Evolutionary conservation across 495 filamentous ascomycete species (phyloP).

Genomic region (Lasiosphaeris hirsuta): DNA sequence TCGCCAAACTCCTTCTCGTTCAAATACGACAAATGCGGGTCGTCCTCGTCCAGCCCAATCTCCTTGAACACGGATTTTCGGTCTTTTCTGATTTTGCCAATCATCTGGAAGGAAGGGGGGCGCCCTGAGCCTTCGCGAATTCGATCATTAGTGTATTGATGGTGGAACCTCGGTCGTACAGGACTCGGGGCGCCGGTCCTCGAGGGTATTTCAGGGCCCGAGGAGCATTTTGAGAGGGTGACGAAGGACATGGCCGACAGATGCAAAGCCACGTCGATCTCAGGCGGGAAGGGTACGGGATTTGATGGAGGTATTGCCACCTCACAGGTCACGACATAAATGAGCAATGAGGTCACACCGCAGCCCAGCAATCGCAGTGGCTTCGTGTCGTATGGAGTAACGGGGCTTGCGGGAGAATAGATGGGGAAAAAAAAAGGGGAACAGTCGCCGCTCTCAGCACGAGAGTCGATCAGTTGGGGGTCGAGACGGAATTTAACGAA

Average conservation of each 20-base stretch:
- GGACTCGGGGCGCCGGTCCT: constrained; percentile 2
- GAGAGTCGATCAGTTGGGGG: too few relatives aligned
- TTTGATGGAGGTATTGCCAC: constrained; percentile 16
- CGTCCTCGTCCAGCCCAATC: constrained; percentile 40
- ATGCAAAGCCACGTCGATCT: neutral
- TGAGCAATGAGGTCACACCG: constrained; percentile 24
- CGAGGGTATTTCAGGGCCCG: constrained; percentile 21
- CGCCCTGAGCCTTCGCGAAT: constrained; percentile 39
- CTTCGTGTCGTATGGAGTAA: neutral
- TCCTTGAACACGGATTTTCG: constrained; percentile 47
- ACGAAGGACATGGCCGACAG: constrained; percentile 28
- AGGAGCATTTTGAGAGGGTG: constrained; percentile 21
- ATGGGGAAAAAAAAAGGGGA: neutral
- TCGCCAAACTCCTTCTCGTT: constrained; percentile 27
- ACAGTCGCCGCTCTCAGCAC: neutral
- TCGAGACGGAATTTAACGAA: too few relatives aligned
- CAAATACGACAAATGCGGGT: constrained; percentile 14
- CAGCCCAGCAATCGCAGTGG: neutral
- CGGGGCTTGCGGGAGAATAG: neutral
- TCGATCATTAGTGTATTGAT: constrained; percentile 42
- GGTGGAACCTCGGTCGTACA: constrained; percentile 44
- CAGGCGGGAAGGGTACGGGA: neutral
- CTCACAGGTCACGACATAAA: constrained; percentile 4
- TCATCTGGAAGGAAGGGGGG: constrained; percentile 31
- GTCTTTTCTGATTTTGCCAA: constrained; percentile 35